Conservation (phyloP, 805 yeast genomes). For the Brettanomyces nanus region DNA sequence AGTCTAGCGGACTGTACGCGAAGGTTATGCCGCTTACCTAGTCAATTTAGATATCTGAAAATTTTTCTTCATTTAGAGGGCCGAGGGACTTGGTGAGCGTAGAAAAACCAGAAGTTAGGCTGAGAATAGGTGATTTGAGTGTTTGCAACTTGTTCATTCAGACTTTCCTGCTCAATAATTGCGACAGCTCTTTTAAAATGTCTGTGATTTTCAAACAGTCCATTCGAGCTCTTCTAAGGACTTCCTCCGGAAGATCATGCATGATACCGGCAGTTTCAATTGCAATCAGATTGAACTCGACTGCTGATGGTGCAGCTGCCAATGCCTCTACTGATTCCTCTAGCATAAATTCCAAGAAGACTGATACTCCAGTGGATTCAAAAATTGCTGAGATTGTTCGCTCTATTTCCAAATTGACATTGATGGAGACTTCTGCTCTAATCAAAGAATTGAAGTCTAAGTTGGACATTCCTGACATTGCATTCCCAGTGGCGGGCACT, state of each 20-base stretch:
- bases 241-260: conserved; percentile 9
- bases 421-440: conserved; percentile 85
- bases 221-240: conserved; percentile 15
- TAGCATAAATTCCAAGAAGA: conserved; percentile 77
- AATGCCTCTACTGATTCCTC: conserved; percentile 30
- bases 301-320: conserved; percentile 29
- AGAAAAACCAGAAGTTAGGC: too few relatives aligned
- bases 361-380: conserved; percentile 85
- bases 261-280: conserved; percentile 6
- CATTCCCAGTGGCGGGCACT: conserved; percentile 66
- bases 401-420: conserved; percentile 82
- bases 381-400: conserved; percentile 84
- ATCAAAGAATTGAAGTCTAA: conserved; percentile 71
- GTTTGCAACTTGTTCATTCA: too few relatives aligned
- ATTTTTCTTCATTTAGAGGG: too few relatives aligned
- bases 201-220: conserved; percentile 10
- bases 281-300: conserved; percentile 40
- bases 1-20: too few relatives aligned
- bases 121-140: too few relatives aligned
- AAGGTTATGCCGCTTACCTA: too few relatives aligned
- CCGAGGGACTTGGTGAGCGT: too few relatives aligned
- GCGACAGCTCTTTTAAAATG: too few relatives aligned
- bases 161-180: too few relatives aligned
- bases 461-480: conserved; percentile 89
- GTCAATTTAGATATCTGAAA: too few relatives aligned